Percentiles rank a stretch among this genome's conserved stretches.
Evolutionary conservation across 495 filamentous ascomycete genomes (phyloP).

Genomic region (Oidiodendron maius): DNA sequence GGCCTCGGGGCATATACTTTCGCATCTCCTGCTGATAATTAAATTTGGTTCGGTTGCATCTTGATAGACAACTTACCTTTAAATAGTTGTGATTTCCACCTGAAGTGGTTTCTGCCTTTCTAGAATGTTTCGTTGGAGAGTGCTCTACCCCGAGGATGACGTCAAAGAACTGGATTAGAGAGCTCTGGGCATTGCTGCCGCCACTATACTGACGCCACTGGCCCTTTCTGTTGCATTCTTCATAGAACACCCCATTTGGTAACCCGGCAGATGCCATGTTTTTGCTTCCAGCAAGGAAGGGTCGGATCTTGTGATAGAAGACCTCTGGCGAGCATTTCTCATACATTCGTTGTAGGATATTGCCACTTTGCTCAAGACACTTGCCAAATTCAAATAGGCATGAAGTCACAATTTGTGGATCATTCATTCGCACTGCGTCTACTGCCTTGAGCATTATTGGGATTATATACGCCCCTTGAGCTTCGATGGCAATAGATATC

Average conservation of each 20-base stretch:
- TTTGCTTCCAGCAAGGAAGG: conserved; percentile 25
- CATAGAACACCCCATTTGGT: conserved; percentile 25
- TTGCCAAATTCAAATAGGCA: conserved; percentile 12
- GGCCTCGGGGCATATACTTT: conserved; percentile 25
- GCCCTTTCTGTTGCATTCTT: conserved; percentile 18
- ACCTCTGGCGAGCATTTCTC: conserved; percentile 20
- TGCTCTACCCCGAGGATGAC: conserved; percentile 24
- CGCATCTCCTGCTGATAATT: conserved; percentile 20
- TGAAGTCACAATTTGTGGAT: conserved; percentile 5
- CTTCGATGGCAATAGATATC: conserved; percentile 25
- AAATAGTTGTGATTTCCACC: too few species aligned
- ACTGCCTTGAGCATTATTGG: conserved; percentile 18
- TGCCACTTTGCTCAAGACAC: conserved; percentile 12
- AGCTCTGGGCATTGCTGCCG: conserved; percentile 27
- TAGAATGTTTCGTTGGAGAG: conserved; percentile 38
- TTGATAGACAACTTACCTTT: conserved; percentile 44
- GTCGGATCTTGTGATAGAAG: conserved; percentile 24
- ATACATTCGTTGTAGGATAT: conserved; percentile 22
- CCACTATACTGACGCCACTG: conserved; percentile 22
- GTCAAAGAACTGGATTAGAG: conserved; percentile 29
- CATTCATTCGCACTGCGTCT: conserved; percentile 9
- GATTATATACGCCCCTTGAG: conserved; percentile 18
- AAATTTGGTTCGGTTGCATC: conserved; percentile 35
- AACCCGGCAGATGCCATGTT: conserved; percentile 23
- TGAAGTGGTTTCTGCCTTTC: conserved; percentile 42